Percentiles rank a stretch among this genome's conserved stretches.
Evolutionary conservation across 805 yeast species (phyloP).

Genomic region (Starmerella powellii): DNA sequence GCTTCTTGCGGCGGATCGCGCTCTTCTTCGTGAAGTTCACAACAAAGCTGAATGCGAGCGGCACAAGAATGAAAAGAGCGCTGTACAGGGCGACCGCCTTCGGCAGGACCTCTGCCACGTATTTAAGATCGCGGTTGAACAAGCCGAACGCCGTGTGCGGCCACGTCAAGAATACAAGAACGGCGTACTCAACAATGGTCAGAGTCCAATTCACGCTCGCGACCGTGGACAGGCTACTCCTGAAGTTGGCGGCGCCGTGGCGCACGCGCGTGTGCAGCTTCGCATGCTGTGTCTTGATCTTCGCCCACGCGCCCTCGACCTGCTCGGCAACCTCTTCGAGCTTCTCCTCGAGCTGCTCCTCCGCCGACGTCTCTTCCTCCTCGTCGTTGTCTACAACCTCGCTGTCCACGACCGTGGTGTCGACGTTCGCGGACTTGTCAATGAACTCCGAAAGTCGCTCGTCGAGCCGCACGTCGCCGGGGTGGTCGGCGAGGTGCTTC

Average conservation of each 20-base stretch:
- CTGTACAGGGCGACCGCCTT: neutral
- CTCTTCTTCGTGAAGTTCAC: constrained; percentile 27
- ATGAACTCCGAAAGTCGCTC: neutral
- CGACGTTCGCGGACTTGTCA: neutral
- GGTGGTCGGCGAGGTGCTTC: constrained; percentile 2
- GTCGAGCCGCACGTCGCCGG: constrained; percentile 6
- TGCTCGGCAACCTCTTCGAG: neutral
- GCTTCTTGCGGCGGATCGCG: constrained; percentile 17
- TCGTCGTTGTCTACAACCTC: neutral
- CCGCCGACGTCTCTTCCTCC: neutral
- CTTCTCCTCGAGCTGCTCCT: neutral
- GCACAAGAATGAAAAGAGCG: constrained; percentile 24
- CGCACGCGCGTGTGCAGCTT: neutral
- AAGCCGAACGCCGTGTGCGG: neutral
- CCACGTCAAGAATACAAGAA: neutral
- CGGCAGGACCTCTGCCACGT: neutral
- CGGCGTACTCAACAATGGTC: constrained; percentile 6
- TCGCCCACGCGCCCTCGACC: neutral
- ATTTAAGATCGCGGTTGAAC: neutral
- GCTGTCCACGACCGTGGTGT: no score
- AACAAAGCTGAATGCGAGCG: constrained; percentile 23
- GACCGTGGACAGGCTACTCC: constrained; percentile 9
- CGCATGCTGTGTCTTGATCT: neutral
- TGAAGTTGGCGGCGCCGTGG: neutral
- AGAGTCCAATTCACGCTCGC: constrained; percentile 5